Base-by-base conservation (phyloP, 2,329 filamentous ascomycete species). In the Colletotrichum melonis region DNA sequence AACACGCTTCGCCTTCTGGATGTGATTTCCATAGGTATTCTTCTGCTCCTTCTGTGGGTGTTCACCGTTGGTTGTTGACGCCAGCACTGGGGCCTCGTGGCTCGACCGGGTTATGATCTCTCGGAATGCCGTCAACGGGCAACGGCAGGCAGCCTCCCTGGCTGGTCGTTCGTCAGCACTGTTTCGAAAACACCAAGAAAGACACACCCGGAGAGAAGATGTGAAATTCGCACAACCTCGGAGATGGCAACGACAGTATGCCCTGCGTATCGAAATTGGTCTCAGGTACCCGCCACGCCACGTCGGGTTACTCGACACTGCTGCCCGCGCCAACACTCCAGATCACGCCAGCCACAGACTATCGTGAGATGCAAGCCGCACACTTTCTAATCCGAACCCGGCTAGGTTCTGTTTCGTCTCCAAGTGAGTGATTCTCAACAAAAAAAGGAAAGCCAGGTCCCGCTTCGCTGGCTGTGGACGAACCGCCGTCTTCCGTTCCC, bases 211-310 rank as follows among this genome's bases (percentile, higher is more conserved):
- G 42, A 24, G 42, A 14, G 42, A 30, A 9, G 5, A 32, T 63
- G 16, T 57, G 28, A 22, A 32, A 63, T 26, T 16, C 42, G 42
- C 62, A 54, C 5, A 19, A 5, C 30, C 24, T 38, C 58, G 63
- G 28, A 49, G 28, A 46, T 9, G 26, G 35, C 26, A 30, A 35
- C 14, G 60, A 59, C n/a, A 9, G 22, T 60, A 26, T 54, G 55
- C 60, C 60, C 70, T 73, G 60, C 60, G 71, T 62, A 62, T 58
- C 56, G 22, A 71, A 26, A 38, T 22, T 62, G 70, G 67, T 73
- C 71, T 73, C 67, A 71, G 71, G 71, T 73, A 73, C 56, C 71
- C 71, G 71, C 56, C 42, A 65, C 55, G 28, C n/a, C 62, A 65
- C 38, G 71, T 65, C 54, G 46, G 46, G 26, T n/a, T 26, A n/a